These are phyloP conservation scores for Ramalina intermedia DNA, from an alignment of 495 filamentous ascomycete genomes.

Conservation along the genomic window DNA sequence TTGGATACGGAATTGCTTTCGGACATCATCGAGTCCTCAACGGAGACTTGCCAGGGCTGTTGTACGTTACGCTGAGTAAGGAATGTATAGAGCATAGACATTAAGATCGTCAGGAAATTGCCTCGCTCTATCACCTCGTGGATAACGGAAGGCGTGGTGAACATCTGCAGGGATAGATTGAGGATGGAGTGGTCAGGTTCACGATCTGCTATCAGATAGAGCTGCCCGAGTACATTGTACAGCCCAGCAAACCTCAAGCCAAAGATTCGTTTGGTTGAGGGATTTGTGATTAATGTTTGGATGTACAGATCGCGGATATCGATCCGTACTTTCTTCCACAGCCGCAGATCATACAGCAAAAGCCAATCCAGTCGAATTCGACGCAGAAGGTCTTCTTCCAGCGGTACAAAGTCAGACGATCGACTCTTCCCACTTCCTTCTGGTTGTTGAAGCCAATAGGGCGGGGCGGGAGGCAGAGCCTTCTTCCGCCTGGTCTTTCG, in stretches of 20 bases:
- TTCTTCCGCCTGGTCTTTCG: constrained; percentile 20
- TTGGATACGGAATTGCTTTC: constrained; percentile 90
- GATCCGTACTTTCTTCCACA: constrained; percentile 92
- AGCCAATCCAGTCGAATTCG: constrained; percentile 88
- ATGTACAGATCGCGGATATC: constrained; percentile 90
- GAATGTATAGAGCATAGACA: constrained; percentile 95
- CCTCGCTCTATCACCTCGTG: constrained; percentile 84
- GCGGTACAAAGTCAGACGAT: constrained; percentile 36
- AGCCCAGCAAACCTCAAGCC: constrained; percentile 83
- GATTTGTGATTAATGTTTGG: constrained; percentile 85
- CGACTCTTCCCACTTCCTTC: constrained; percentile 28
- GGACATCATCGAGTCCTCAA: constrained; percentile 73
- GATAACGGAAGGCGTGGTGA: constrained; percentile 91
- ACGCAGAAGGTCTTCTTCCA: constrained; percentile 72
- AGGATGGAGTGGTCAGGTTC: constrained; percentile 98
- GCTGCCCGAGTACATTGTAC: constrained; percentile 82
- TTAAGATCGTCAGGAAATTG: constrained; percentile 91
- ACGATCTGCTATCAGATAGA: constrained; percentile 91
- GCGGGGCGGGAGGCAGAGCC: constrained; percentile 35
- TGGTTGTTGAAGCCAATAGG: constrained; percentile 79
- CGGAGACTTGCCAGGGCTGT: constrained; percentile 74
- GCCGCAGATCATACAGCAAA: constrained; percentile 84
- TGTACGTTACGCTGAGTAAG: constrained; percentile 89
- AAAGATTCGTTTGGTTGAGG: constrained; percentile 90
- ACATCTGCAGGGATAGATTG: constrained; percentile 88